Evolutionary conservation across 192 early-diverging fungal species (phyloP).

Genomic region (Funneliformis geosporum): DNA sequence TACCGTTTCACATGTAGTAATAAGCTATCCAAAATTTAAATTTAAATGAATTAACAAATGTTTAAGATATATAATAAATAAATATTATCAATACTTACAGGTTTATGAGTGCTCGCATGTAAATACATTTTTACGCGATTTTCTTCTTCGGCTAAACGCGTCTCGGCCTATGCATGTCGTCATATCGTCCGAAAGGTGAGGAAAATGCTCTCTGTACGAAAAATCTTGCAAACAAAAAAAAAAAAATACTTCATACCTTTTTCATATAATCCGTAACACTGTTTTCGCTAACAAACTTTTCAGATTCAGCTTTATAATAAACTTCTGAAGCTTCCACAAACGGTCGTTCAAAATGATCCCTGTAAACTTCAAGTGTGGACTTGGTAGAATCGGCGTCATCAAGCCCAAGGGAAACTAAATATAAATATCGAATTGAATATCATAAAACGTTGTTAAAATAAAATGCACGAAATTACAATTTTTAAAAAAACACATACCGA

Average conservation of each 20-base stretch:
- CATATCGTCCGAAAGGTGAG: not conserved
- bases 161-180: slow-evolving; percentile 58
- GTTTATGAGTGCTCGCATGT: slow-evolving; percentile 76
- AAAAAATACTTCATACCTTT: slow-evolving; percentile 53
- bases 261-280: slow-evolving; percentile 95
- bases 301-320: slow-evolving; percentile 89
- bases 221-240: too few species aligned
- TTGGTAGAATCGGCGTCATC: slow-evolving; percentile 79
- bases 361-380: slow-evolving; percentile 86
- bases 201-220: not conserved
- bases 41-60: not conserved
- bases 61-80: not conserved
- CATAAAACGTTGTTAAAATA: not conserved
- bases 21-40: slow-evolving; percentile 49
- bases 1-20: slow-evolving; percentile 80
- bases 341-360: slow-evolving; percentile 81
- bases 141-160: slow-evolving; percentile 80
- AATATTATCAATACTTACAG: slow-evolving; percentile 36
- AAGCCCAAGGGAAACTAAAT: slow-evolving; percentile 73
- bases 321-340: slow-evolving; percentile 79
- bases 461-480: slow-evolving; percentile 21
- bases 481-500: slow-evolving; percentile 58
- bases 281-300: slow-evolving; percentile 89
- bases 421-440: slow-evolving; percentile 8
- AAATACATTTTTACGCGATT: slow-evolving; percentile 85